Conservation (phyloP, 2,329 filamentous ascomycete species). For the Pyrenochaeta sp. region DNA sequence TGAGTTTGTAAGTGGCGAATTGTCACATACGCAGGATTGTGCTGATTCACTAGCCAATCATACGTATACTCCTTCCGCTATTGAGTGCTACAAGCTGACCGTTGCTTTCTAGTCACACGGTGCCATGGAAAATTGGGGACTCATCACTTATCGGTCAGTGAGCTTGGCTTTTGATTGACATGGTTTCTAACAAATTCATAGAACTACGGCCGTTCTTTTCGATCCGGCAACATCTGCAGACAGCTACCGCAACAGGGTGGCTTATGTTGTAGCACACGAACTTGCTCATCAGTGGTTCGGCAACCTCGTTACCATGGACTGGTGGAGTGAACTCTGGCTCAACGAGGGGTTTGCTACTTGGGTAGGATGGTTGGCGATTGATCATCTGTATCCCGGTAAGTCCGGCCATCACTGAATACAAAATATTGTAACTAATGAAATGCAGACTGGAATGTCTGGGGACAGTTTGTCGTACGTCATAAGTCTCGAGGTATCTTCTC, state of each 20-base stretch:
- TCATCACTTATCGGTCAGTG: conserved; percentile 82
- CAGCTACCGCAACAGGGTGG: conserved; percentile 90
- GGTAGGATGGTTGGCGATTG: conserved; percentile 94
- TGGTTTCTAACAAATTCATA: conserved; percentile 19
- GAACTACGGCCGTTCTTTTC: conserved; percentile 92
- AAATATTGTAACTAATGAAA: conserved; percentile 12
- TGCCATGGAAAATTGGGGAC: conserved; percentile 98
- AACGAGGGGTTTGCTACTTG: conserved; percentile 98
- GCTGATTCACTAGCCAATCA: conserved; percentile 51
- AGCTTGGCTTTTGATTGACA: background rate
- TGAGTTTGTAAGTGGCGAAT: conserved; percentile 75
- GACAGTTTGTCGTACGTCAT: conserved; percentile 83
- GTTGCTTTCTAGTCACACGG: conserved; percentile 66
- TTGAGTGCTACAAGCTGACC: conserved; percentile 50
- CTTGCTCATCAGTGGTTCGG: conserved; percentile 97
- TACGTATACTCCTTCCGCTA: conserved; percentile 41
- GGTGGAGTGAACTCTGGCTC: conserved; percentile 90
- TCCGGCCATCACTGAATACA: background rate
- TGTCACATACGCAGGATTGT: conserved; percentile 9
- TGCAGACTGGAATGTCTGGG: conserved; percentile 94
- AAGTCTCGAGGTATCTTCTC: conserved; percentile 61
- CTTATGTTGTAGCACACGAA: conserved; percentile 98
- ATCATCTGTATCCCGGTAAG: conserved; percentile 82
- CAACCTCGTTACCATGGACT: conserved; percentile 95
- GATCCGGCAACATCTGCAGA: conserved; percentile 91